Conservation (phyloP, 352 stramenopile genomes). For the Phytophthora macrochlamydospora region DNA sequence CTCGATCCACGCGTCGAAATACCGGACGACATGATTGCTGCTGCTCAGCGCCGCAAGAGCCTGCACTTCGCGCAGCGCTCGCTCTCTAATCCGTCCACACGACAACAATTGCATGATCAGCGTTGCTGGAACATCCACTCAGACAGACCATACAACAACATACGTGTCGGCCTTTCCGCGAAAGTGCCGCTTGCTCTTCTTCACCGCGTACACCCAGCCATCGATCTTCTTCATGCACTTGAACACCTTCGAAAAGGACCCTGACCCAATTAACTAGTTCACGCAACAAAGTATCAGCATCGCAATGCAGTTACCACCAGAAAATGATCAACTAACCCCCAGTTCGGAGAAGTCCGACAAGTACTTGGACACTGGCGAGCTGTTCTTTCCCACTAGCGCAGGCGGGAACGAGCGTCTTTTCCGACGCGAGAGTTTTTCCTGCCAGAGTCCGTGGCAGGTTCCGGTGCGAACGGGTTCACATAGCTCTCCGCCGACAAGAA, state of each 20-base stretch:
- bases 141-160: constrained; percentile 14
- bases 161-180: constrained; percentile 85
- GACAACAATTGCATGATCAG: background rate
- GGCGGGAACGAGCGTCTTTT: constrained; percentile 76
- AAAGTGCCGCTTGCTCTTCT: constrained; percentile 89
- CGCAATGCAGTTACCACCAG: background rate
- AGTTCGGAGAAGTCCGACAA: constrained; percentile 81
- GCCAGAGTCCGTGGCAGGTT: constrained; percentile 48
- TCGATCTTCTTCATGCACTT: constrained; percentile 90
- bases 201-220: constrained; percentile 86
- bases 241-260: constrained; percentile 88
- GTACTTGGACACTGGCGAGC: constrained; percentile 71
- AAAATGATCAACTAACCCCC: constrained; percentile 42
- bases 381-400: constrained; percentile 35
- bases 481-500: constrained; percentile 52
- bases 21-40: constrained; percentile 83
- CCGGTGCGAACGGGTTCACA: constrained; percentile 73
- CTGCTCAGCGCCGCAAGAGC: constrained; percentile 77
- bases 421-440: constrained; percentile 68
- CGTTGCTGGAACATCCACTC: background rate
- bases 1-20: constrained; percentile 91
- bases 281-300: too few species aligned
- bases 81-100: constrained; percentile 42
- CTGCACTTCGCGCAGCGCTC: constrained; percentile 82
- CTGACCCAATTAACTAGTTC: constrained; percentile 72